Evolutionary conservation across 2,329 filamentous ascomycete species (phyloP), one percentile per base, ranked within the genome.

Genomic region (Penicillium sp.): DNA sequence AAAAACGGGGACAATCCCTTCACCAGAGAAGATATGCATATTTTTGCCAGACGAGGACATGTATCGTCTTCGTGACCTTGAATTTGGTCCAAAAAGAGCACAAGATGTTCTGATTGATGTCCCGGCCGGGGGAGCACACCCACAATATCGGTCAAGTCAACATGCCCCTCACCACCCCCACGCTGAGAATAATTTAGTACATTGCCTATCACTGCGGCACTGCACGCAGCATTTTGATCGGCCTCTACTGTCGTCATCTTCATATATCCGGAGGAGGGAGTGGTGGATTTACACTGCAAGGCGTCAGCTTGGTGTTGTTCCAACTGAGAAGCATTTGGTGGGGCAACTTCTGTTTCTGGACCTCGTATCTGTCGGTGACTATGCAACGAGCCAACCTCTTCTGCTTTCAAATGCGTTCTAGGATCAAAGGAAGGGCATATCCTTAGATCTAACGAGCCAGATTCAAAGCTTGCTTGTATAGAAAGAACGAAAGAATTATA

Each of bases 91-190:
- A 70, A 50, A 26, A 58, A 70, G 23, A 70, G 42, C 21, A 70
- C 51, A 10, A 36, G 54, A 45, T 64, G 64, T 24, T 47, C 41
- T 12, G 24, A 31, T 34, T 47, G 42, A 33, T n/a, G 23, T 7
- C 34, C 43, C 13, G 43, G 38, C 24, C 41, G 44, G 18, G 57
- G 59, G 21, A 68, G 24, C 23, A 68, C 54, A 31, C 63, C 65
- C 26, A 70, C 42, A 47, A 70, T 64, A 47, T 66, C 53, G 9
- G 54, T 51, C 29, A 60, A 45, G 12, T 60, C 39, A 38, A 70
- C 47, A 9, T 23, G 49, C 7, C 52, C 42, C 45, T 63, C 49
- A 13, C 36, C 36, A 18, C 54, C 58, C 10, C 53, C 26, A 2
- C 54, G 38, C 18, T 48, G 53, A 7, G 49, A 48, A 53, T 61